Evolutionary conservation across 352 stramenopile genomes (phyloP).

Genomic region (Thraustochytrium striatum): DNA sequence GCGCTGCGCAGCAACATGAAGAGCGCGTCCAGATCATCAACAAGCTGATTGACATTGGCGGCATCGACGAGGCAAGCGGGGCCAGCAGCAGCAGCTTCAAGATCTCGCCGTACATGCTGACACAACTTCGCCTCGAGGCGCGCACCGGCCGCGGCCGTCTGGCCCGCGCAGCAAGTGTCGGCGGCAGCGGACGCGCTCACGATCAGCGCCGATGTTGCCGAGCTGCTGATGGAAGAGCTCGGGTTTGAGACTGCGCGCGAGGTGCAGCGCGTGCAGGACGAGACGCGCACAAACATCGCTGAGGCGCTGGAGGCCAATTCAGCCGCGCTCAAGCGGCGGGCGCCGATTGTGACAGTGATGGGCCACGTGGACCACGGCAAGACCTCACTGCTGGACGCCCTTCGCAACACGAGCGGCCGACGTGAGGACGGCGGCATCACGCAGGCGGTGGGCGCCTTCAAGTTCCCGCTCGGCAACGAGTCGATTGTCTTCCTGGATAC

Average conservation of each 20-base stretch:
- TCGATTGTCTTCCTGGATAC: slow-evolving; percentile 96
- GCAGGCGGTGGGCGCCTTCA: slow-evolving; percentile 94
- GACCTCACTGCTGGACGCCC: slow-evolving; percentile 96
- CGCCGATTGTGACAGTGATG: slow-evolving; percentile 98
- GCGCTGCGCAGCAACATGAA: not conserved
- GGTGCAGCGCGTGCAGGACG: slow-evolving; percentile 1
- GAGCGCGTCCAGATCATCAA: slow-evolving; percentile 10
- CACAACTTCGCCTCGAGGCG: slow-evolving; percentile 18
- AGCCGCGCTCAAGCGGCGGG: slow-evolving; percentile 61
- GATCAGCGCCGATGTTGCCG: slow-evolving; percentile 46
- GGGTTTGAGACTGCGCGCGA: slow-evolving; percentile 24
- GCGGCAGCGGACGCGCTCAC: slow-evolving; percentile 9
- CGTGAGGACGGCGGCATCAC: slow-evolving; percentile 98
- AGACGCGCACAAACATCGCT: slow-evolving; percentile 21
- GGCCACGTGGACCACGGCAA: slow-evolving; percentile 99
- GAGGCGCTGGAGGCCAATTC: not conserved
- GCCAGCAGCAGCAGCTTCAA: not conserved
- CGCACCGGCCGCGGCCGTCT: not conserved
- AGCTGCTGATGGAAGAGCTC: slow-evolving; percentile 46
- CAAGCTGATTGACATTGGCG: slow-evolving; percentile 38
- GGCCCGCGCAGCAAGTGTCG: slow-evolving; percentile 25
- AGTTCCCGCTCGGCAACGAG: slow-evolving; percentile 60
- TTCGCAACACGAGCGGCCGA: slow-evolving; percentile 77
- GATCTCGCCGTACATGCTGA: slow-evolving; percentile 11
- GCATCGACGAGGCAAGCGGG: not conserved